These are phyloP conservation scores for Hypoxylon intermedium DNA, from an alignment of 495 filamentous ascomycete species.

Conservation along the genomic window DNA sequence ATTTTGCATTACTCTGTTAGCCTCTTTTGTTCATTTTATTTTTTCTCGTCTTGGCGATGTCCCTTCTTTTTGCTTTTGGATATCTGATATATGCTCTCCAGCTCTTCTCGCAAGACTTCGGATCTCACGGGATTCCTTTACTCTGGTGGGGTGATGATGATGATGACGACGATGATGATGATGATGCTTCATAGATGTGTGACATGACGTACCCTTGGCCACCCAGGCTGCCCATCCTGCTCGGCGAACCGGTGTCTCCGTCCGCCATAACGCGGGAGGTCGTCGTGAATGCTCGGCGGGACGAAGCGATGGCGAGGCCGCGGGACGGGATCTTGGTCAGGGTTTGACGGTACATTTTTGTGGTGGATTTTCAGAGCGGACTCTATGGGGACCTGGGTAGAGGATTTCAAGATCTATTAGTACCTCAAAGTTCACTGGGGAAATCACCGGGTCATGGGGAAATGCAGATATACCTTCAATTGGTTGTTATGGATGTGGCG, in stretches of 20 bases:
- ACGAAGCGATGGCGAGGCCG: conserved; percentile 53
- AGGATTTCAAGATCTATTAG: neutral
- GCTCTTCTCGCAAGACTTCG: neutral
- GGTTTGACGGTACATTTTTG: conserved; percentile 70
- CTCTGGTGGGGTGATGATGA: no score
- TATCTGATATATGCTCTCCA: neutral
- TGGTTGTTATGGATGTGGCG: conserved; percentile 22
- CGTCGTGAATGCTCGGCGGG: conserved; percentile 66
- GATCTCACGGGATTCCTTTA: no score
- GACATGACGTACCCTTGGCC: conserved; percentile 55
- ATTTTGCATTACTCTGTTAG: conserved; percentile 7
- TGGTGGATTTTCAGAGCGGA: neutral
- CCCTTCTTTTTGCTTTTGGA: neutral
- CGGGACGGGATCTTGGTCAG: conserved; percentile 62
- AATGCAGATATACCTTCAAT: conserved; percentile 18
- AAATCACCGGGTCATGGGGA: conserved; percentile 13
- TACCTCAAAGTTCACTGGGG: neutral
- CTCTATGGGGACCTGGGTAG: neutral
- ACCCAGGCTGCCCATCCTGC: conserved; percentile 48
- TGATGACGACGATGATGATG: neutral
- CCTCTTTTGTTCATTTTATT: conserved; percentile 3
- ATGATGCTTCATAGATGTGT: neutral
- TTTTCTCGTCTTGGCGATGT: neutral
- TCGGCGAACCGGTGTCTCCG: conserved; percentile 73
- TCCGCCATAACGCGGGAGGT: conserved; percentile 67